phyloP scores from a whole-genome alignment of 2,329 filamentous ascomycete genomes.

The Scytalidium lignicola region DNA sequence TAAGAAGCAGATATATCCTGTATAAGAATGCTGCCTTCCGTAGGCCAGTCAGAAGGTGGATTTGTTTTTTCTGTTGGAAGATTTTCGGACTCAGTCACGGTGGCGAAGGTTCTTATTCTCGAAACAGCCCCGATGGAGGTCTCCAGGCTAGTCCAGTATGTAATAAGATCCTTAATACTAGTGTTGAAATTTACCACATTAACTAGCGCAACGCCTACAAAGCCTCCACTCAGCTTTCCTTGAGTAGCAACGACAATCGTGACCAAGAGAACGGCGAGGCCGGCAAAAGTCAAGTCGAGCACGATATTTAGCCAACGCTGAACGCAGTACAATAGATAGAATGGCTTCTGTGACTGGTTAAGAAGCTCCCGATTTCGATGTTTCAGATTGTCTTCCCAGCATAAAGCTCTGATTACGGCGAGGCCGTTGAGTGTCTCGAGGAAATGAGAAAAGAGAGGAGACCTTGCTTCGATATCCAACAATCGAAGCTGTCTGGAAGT shows the following conservation, averaged over 20 bases:
- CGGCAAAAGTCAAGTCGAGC: slow-evolving; percentile 40
- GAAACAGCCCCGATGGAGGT: slow-evolving; percentile 53
- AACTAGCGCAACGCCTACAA: slow-evolving; percentile 13
- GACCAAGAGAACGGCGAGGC: slow-evolving; percentile 19
- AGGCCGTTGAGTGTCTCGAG: slow-evolving; percentile 50
- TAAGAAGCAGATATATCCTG: too few relatives aligned
- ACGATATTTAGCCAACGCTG: slow-evolving; percentile 53
- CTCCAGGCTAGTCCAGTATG: slow-evolving; percentile 43
- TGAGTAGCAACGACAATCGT: slow-evolving; percentile 12
- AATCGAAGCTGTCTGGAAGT: slow-evolving; percentile 56
- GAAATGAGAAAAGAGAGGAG: slow-evolving; percentile 53
- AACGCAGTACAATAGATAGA: slow-evolving; percentile 51
- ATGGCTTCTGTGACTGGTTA: slow-evolving; percentile 49
- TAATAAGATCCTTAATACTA: slow-evolving; percentile 34
- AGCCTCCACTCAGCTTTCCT: slow-evolving; percentile 9
- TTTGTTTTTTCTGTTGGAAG: slow-evolving; percentile 12
- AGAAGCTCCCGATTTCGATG: slow-evolving; percentile 41
- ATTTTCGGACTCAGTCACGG: slow-evolving; percentile 34
- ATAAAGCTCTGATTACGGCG: slow-evolving; percentile 50
- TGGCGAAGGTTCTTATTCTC: slow-evolving; percentile 24
- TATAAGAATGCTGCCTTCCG: too few relatives aligned
- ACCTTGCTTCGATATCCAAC: slow-evolving; percentile 57
- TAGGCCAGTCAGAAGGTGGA: slow-evolving; percentile 23
- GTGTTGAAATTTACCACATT: slow-evolving; percentile 10
- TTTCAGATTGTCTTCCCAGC: slow-evolving; percentile 42